Evolutionary conservation across 2,329 filamentous ascomycete species (phyloP).

Genomic region (Fusarium irregulare): DNA sequence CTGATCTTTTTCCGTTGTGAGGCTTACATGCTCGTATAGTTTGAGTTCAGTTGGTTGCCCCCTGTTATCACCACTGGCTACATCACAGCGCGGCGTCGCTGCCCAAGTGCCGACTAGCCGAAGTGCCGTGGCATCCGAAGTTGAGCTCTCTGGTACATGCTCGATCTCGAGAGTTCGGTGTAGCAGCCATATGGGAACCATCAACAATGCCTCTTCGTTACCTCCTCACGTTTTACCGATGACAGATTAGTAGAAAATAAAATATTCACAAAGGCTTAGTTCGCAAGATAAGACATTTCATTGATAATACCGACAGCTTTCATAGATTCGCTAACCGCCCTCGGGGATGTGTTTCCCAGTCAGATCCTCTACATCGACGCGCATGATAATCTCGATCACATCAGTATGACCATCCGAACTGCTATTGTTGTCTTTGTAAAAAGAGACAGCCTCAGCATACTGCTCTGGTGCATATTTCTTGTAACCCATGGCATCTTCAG

Average conservation of each 20-base stretch:
- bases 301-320: background rate
- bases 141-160: background rate
- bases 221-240: no score
- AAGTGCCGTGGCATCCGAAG: background rate
- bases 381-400: background rate
- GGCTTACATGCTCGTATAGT: no score
- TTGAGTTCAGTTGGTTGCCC: no score
- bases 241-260: no score
- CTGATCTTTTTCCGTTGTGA: background rate
- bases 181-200: background rate
- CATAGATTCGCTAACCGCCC: rapidly evolving
- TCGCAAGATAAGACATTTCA: background rate
- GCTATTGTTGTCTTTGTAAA: background rate
- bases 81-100: no score
- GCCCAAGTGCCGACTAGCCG: background rate
- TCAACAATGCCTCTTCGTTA: background rate
- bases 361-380: background rate
- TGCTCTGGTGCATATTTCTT: background rate
- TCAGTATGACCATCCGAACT: background rate
- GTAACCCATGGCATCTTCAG: background rate
- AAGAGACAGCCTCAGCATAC: background rate
- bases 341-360: background rate
- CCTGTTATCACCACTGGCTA: background rate
- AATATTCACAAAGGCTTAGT: no score
- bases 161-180: background rate